Conservation (phyloP, 352 stramenopile genomes). For the Globisporangium megalacanthum region DNA sequence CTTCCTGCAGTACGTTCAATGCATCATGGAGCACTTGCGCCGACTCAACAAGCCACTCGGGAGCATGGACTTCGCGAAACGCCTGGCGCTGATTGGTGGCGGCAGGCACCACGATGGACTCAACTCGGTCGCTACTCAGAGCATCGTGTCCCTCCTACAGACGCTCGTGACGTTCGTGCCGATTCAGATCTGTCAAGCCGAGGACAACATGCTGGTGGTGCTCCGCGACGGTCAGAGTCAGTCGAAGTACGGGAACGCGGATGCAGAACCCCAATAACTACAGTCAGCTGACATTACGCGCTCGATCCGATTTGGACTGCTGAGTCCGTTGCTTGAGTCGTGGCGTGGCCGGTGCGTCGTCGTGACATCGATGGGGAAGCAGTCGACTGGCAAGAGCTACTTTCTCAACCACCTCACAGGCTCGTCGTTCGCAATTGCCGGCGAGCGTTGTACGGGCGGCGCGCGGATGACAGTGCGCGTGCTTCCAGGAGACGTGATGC, state of each 20-base stretch:
- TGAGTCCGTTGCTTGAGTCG: constrained; percentile 14
- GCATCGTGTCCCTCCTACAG: constrained; percentile 25
- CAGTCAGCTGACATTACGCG: constrained; percentile 37
- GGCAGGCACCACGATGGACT: constrained; percentile 7
- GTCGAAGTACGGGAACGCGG: constrained; percentile 17
- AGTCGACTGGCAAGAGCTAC: constrained; percentile 80
- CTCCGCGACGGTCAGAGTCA: constrained; percentile 40
- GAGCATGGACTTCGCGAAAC: constrained; percentile 23
- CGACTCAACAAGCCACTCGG: constrained; percentile 54
- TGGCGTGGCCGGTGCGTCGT: constrained; percentile 15
- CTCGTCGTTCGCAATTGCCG: constrained; percentile 39
- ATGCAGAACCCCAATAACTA: constrained; percentile 13
- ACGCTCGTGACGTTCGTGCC: constrained; percentile 61
- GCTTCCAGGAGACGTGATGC: constrained; percentile 29
- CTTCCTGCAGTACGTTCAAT: constrained; percentile 19
- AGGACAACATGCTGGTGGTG: constrained; percentile 50
- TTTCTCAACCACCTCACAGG: no score
- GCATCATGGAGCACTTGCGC: constrained; percentile 42
- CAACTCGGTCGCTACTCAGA: constrained; percentile 7
- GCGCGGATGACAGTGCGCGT: constrained; percentile 57
- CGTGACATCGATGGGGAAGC: constrained; percentile 19
- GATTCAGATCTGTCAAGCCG: constrained; percentile 64
- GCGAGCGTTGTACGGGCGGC: constrained; percentile 55
- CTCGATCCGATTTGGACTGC: constrained; percentile 16
- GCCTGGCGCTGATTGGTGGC: constrained; percentile 10